phyloP scores from a whole-genome alignment of 805 yeast genomes.

The fission yeast (Schizosaccharomyces pombe) region ASM294v3 CU329670.1:960001-960500 shows the following conservation, averaged over 20 bases:
- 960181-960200: conserved; percentile 16
- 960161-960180: not conserved
- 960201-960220: conserved; percentile 42
- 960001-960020: too few relatives aligned
- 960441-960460: too few relatives aligned
- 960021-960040: too few relatives aligned
- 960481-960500: not conserved
- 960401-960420: conserved; percentile 27
- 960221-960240: conserved; percentile 61
- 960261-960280: conserved; percentile 67
- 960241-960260: conserved; percentile 83
- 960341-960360: conserved; percentile 40
- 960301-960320: conserved; percentile 36
- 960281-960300: conserved; percentile 44
- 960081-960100: not conserved
- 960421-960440: too few relatives aligned
- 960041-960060: too few relatives aligned
- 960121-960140: conserved; percentile 1
- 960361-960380: conserved; percentile 39
- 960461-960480: too few relatives aligned
- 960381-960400: conserved; percentile 33
- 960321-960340: conserved; percentile 25
- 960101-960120: not conserved
- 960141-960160: conserved; percentile 1
- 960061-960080: not conserved